A percentile compares a stretch with the other conserved stretches of the same genome.
Conservation (phyloP, 2,329 filamentous ascomycete species). For the Botrytis fragariae region DNA sequence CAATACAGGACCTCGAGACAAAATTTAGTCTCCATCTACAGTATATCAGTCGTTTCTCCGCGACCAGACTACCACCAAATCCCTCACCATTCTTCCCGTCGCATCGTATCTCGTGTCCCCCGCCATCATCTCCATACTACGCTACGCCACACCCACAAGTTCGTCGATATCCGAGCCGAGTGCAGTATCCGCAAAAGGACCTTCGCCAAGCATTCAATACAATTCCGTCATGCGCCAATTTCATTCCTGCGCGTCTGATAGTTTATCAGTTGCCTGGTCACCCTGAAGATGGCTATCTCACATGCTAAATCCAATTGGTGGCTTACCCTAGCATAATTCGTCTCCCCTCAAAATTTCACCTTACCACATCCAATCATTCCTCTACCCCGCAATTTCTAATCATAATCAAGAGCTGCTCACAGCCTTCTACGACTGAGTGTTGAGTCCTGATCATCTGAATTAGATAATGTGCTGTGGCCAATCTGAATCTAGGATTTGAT, state of each 20-base stretch:
- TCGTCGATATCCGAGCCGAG: neutral
- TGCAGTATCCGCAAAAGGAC: neutral
- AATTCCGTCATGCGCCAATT: neutral
- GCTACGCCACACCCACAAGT: neutral
- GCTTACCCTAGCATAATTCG: fast-evolving
- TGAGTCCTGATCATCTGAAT: too few relatives aligned
- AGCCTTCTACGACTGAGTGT: too few relatives aligned
- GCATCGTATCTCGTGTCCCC: neutral
- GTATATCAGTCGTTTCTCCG: too few relatives aligned
- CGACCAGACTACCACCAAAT: neutral
- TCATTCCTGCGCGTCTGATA: neutral
- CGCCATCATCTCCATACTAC: neutral
- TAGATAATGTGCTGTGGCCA: too few relatives aligned
- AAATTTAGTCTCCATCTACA: neutral
- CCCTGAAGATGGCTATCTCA: neutral
- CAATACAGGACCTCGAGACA: neutral
- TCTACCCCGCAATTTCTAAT: too few relatives aligned
- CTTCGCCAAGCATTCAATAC: neutral
- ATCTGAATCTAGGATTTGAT: too few relatives aligned
- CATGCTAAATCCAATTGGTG: neutral
- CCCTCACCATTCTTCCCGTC: neutral
- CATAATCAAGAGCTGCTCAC: too few relatives aligned
- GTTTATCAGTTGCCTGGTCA: fast-evolving
- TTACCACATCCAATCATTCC: too few relatives aligned
- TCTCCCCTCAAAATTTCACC: neutral